Base-by-base conservation (phyloP, 805 yeast genomes). In the Komagataella populi region DNA sequence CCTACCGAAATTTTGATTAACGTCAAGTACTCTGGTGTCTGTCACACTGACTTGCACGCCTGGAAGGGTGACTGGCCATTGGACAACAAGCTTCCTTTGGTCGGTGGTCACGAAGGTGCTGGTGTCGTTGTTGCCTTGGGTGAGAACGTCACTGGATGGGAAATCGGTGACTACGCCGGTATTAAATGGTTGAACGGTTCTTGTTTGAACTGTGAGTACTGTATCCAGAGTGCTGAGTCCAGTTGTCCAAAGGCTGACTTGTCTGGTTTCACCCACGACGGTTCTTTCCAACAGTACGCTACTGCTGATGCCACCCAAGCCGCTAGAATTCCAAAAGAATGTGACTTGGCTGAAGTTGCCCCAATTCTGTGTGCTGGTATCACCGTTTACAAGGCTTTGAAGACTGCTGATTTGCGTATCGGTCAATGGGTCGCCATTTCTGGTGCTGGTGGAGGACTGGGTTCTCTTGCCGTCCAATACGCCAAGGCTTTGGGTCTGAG, bases 361-460 rank as follows among this genome's bases (percentile, higher is more conserved):
- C 79, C 79, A 55, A 72, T 74, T 56, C 64, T 74, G 59, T 74
- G 79, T 67, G 79, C 78, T 10, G 79, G 79, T 62, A 69, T 74
- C 63, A 74, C 79, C 51, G 78, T 74, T 46, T 74, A 74, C 71
- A 73, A 73, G 66, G 79, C 78, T 39, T 65, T 74, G 57, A 74
- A 74, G 68, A 73, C 77, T 6, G 76, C 78, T 52, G 63, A 67
- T 51, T 64, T 72, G 57, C 57, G 54, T 49, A 61, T 89, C 20
- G 89, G 91, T 62, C 80, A 84, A 66, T 83, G 84, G 83, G 84
- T 82, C 57, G 78, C 80, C 54, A 71, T 84, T 54, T 79, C 87
- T 52, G 90, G 91, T 70, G 89, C 88, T 55, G 86, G 80, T 66
- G 90, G 90, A 66, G 90, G 91, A 63, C 75, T 84, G 66, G 91